These are phyloP conservation scores for Mortierella sp. DNA, from an alignment of 371 early-diverging fungal genomes.

Conservation along the genomic window DNA sequence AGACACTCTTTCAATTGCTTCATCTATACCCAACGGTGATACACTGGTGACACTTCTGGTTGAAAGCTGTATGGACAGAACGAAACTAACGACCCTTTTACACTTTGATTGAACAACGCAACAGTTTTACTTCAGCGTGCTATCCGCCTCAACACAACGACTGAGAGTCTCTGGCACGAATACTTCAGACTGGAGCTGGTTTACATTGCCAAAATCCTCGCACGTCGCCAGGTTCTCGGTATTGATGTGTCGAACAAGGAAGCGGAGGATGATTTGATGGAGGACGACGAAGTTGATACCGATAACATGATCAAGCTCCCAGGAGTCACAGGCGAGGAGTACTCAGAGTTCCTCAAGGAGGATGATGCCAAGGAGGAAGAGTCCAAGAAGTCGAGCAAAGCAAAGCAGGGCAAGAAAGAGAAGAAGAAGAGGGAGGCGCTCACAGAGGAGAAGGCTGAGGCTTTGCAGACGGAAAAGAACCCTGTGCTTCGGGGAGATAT, in stretches of 20 bases:
- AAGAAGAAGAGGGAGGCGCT: slow-evolving; percentile 39
- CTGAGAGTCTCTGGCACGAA: slow-evolving; percentile 86
- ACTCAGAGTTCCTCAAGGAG: slow-evolving; percentile 44
- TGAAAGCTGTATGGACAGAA: background rate
- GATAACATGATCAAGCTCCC: slow-evolving; percentile 72
- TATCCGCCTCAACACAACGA: slow-evolving; percentile 84
- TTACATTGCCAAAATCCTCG: slow-evolving; percentile 89
- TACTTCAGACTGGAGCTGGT: slow-evolving; percentile 93
- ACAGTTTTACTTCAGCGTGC: slow-evolving; percentile 88
- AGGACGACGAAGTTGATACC: slow-evolving; percentile 58
- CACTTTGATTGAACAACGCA: background rate
- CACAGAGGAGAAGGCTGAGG: slow-evolving; percentile 64
- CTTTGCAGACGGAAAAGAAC: slow-evolving; percentile 68
- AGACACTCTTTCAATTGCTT: background rate
- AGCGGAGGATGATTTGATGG: slow-evolving; percentile 57
- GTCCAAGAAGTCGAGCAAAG: slow-evolving; percentile 28
- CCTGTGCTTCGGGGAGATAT: slow-evolving; percentile 87
- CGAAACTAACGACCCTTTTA: background rate
- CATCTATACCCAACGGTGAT: background rate
- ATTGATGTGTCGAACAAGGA: slow-evolving; percentile 63
- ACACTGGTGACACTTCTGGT: background rate
- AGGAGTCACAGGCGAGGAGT: slow-evolving; percentile 72
- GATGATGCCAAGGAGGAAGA: slow-evolving; percentile 59
- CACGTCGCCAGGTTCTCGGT: slow-evolving; percentile 85
- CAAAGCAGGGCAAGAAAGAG: slow-evolving; percentile 37